Base-by-base conservation (phyloP, 78 protist species). In the Planoprotostelium fungivorum region DNA sequence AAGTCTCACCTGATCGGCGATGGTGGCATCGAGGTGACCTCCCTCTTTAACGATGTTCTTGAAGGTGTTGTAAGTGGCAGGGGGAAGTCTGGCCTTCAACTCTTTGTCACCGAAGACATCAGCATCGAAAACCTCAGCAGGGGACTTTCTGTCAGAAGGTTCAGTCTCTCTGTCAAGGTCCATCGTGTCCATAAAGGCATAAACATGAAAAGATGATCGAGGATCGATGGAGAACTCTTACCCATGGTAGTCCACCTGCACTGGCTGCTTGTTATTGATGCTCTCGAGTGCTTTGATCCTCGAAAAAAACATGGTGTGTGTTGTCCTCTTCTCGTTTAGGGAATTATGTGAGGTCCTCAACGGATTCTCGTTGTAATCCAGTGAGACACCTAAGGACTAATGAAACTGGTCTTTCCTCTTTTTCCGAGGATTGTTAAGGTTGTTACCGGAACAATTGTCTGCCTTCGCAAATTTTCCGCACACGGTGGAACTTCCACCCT, bases 81-180 rank as follows among this genome's bases (percentile, higher is more conserved):
- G 37, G 88, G 88, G 39, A 9, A 87, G 35, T 1, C 37, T 29
- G 23, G 37, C 37, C 39, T 87, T 36, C 63, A 87, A 9, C 63
- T 29, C 31, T 29, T 38, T 87, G n/a, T 87, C 88, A 37, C 37
- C 88, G 9, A 87, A 87, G 84, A 87, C 88, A 87, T 38, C 73
- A 51, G 73, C 73, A 51, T 51, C 73, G 16, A 51, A 51, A 51
- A 51, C 73, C 5, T 51, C 73, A 51, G 73, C 5, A 51, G 73
- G 73, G 73, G 73, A 51, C 73, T 51, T 51, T 16, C 73, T 51
- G 73, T 16, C 73, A 51, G 73, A 51, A 25, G 5, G 73, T 25
- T 25, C 31, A 51, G 73, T 5, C 73, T 25, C 5, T 51, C 73
- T 25, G 73, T 25, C 16, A 16, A 51, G 5, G 16, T 51, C 31